Evolutionary conservation across 116 monocot species (phyloP).

Genomic region (Phalaenopsis hybrid): DNA sequence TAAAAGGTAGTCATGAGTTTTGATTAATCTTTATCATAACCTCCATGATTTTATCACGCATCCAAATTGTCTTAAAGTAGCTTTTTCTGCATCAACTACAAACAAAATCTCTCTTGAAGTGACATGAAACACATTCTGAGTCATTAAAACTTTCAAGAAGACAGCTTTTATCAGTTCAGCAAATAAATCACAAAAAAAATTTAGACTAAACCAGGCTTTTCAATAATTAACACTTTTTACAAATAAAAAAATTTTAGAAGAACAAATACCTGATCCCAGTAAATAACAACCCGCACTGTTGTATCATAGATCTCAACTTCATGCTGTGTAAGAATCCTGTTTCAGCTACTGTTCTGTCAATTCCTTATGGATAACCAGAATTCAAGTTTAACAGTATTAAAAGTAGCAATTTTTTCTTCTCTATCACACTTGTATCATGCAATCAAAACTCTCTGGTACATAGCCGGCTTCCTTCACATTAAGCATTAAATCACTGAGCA

Average conservation of each 20-base stretch:
- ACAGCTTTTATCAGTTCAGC: too few species aligned
- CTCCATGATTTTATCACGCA: too few species aligned
- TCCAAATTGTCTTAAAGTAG: too few species aligned
- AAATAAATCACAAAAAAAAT: too few species aligned
- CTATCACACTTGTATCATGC: neutral
- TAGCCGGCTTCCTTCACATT: slow-evolving; percentile 71
- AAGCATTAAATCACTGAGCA: slow-evolving; percentile 42
- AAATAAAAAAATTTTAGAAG: neutral
- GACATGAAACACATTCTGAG: too few species aligned
- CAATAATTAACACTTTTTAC: neutral
- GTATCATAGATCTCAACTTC: neutral
- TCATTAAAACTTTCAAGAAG: too few species aligned
- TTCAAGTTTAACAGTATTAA: neutral
- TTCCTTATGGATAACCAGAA: neutral
- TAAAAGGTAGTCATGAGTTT: too few species aligned
- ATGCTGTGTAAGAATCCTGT: neutral
- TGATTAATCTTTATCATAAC: too few species aligned
- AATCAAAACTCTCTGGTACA: neutral
- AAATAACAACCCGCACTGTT: neutral
- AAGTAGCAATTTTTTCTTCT: slow-evolving; percentile 23
- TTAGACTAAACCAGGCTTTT: neutral
- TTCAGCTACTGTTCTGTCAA: neutral
- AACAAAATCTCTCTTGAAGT: too few species aligned
- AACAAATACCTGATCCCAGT: neutral
- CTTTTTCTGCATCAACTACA: too few species aligned